phyloP scores from a whole-genome alignment of 2,329 filamentous ascomycete species.

The Bipolaris bicolor region DNA sequence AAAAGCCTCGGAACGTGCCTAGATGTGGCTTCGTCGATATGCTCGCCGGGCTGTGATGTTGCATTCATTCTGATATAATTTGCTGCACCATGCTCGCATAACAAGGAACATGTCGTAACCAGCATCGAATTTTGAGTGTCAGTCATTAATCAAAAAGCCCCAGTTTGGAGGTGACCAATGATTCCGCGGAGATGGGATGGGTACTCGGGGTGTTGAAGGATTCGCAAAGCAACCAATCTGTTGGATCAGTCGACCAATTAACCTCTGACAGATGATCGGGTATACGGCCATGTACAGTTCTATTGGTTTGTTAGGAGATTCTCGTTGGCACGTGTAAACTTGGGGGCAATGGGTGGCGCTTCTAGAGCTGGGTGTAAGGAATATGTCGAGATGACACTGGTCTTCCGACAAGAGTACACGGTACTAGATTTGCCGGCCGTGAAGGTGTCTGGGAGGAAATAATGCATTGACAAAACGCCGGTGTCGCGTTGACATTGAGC shows the following conservation, averaged over 20 bases:
- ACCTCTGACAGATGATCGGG: neutral
- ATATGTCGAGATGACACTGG: neutral
- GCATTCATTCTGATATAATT: too few relatives aligned
- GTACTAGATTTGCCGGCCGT: constrained; percentile 39
- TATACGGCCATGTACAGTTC: neutral
- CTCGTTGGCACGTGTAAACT: neutral
- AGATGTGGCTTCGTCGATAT: too few relatives aligned
- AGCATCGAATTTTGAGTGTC: neutral
- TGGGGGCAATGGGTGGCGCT: neutral
- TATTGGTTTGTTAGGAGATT: neutral
- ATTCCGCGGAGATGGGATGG: neutral
- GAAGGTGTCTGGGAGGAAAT: constrained; percentile 22
- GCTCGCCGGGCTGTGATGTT: too few relatives aligned
- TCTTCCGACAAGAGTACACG: neutral
- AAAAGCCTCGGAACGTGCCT: neutral
- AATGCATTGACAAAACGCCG: constrained; percentile 27
- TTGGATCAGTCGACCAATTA: neutral
- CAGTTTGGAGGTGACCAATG: neutral
- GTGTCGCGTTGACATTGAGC: constrained; percentile 19
- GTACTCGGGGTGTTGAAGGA: neutral
- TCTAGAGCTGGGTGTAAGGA: neutral
- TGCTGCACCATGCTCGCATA: too few relatives aligned
- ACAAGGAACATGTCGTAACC: neutral
- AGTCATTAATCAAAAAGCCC: neutral
- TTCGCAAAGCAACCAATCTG: neutral